Percentiles rank a stretch among this genome's conserved stretches.
Conservation (phyloP, 1,284 basidiomycete species). For the Hymenochaete sp. region DNA sequence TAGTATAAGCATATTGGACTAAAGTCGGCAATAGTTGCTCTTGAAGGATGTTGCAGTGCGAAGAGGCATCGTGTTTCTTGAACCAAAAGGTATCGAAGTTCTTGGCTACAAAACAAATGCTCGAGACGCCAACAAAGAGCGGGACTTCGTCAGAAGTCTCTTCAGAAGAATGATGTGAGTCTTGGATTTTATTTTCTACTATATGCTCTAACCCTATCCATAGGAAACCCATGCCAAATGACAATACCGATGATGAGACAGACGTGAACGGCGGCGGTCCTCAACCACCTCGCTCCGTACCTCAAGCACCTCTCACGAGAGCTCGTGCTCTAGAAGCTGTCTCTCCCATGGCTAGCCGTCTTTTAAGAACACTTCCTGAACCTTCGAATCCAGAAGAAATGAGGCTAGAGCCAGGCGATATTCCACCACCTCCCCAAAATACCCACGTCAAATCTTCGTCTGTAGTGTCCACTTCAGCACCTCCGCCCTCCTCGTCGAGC, state of each 20-base stretch:
- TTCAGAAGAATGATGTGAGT: conserved; percentile 52
- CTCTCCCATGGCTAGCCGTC: not conserved
- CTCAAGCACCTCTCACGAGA: conserved; percentile 20
- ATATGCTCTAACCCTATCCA: conserved; percentile 5
- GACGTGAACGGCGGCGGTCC: conserved; percentile 1
- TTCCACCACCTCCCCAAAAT: conserved; percentile 6
- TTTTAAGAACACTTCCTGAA: not conserved
- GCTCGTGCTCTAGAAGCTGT: conserved; percentile 9
- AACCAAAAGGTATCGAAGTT: conserved; percentile 50
- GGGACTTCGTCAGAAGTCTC: conserved; percentile 48
- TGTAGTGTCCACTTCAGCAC: conserved; percentile 1
- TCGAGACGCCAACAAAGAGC: conserved; percentile 42
- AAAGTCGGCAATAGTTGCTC: conserved; percentile 40
- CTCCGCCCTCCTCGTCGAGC: conserved; percentile 3
- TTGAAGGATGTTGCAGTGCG: conserved; percentile 55
- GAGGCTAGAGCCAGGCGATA: not conserved
- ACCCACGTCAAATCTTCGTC: conserved; percentile 1
- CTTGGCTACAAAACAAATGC: conserved; percentile 53
- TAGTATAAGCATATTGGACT: not conserved
- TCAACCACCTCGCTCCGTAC: conserved; percentile 11
- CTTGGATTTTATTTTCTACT: not conserved
- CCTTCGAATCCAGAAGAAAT: conserved; percentile 15
- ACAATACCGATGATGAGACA: conserved; percentile 3
- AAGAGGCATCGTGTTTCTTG: conserved; percentile 58
- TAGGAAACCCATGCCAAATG: conserved; percentile 15